Evolutionary conservation across 257 asterid species (phyloP).

Genomic region (Ophiorrhiza pumila): DNA sequence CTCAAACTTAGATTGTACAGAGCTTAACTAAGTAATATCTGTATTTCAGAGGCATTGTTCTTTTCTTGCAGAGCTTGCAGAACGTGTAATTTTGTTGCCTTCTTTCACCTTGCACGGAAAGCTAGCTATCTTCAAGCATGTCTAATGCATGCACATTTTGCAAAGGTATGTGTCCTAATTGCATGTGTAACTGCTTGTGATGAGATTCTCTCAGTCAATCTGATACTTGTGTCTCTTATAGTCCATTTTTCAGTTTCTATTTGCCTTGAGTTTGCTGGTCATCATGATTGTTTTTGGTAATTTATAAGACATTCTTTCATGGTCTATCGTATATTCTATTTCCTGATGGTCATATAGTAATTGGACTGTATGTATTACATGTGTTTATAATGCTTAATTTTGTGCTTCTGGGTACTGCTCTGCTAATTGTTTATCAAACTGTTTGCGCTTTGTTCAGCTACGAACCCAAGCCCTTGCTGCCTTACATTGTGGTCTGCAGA

Average conservation of each 20-base stretch:
- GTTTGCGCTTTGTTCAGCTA: conserved; percentile 53
- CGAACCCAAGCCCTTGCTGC: conserved; percentile 95
- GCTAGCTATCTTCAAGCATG: conserved; percentile 97
- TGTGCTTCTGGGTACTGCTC: neutral
- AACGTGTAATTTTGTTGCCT: conserved; percentile 85
- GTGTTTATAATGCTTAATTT: neutral
- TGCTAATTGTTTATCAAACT: conserved; percentile 14
- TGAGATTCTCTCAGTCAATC: neutral
- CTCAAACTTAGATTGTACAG: conserved; percentile 20
- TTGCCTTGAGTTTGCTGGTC: neutral
- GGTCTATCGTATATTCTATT: neutral
- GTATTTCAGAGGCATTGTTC: conserved; percentile 4
- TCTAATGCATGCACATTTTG: conserved; percentile 97
- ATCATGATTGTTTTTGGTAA: neutral
- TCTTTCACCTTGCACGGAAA: conserved; percentile 88
- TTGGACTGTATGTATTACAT: conserved; percentile 1
- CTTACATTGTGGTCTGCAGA: conserved; percentile 85
- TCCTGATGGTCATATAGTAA: neutral
- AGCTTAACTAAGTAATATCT: neutral
- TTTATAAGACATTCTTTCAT: neutral
- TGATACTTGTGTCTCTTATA: neutral
- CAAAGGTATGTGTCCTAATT: conserved; percentile 63
- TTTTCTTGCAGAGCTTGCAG: conserved; percentile 84
- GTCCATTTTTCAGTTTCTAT: neutral
- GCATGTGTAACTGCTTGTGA: neutral